These are phyloP conservation scores for Aotearoamyces nothofagi DNA, from an alignment of 2,329 filamentous ascomycete genomes.

Conservation along the genomic window DNA sequence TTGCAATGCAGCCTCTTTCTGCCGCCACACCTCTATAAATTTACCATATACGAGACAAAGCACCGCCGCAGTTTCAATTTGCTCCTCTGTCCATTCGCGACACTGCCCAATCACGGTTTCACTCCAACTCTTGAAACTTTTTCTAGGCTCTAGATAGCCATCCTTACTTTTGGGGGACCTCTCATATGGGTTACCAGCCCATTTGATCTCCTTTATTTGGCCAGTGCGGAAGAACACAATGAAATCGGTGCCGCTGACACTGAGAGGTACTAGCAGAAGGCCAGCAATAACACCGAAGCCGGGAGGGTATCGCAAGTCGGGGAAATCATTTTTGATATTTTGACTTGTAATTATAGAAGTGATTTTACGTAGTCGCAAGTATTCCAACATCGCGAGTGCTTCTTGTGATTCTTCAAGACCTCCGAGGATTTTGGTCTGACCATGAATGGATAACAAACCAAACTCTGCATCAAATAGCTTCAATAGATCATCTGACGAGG, in stretches of 20 bases:
- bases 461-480: conserved; percentile 80
- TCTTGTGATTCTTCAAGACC: conserved; percentile 64
- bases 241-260: conserved; percentile 62
- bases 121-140: conserved; percentile 67
- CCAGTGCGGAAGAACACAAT: conserved; percentile 82
- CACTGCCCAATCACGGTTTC: conserved; percentile 73
- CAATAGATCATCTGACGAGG: conserved; percentile 72
- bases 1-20: conserved; percentile 74
- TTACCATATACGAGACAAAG: conserved; percentile 70
- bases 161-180: conserved; percentile 60
- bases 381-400: conserved; percentile 70
- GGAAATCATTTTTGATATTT: conserved; percentile 63
- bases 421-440: conserved; percentile 80
- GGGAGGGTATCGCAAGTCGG: conserved; percentile 63
- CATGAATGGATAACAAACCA: conserved; percentile 67
- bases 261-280: conserved; percentile 68
- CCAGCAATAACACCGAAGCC: conserved; percentile 70
- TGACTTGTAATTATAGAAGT: conserved; percentile 66
- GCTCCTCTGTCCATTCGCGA: conserved; percentile 77
- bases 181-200: conserved; percentile 74
- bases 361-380: conserved; percentile 60
- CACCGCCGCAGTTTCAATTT: conserved; percentile 78
- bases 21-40: conserved; percentile 87
- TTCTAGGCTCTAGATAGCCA: conserved; percentile 61
- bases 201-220: conserved; percentile 63